Evolutionary conservation across 768 basidiomycete species (phyloP).

Genomic region (Pleurotus tuoliensis): DNA sequence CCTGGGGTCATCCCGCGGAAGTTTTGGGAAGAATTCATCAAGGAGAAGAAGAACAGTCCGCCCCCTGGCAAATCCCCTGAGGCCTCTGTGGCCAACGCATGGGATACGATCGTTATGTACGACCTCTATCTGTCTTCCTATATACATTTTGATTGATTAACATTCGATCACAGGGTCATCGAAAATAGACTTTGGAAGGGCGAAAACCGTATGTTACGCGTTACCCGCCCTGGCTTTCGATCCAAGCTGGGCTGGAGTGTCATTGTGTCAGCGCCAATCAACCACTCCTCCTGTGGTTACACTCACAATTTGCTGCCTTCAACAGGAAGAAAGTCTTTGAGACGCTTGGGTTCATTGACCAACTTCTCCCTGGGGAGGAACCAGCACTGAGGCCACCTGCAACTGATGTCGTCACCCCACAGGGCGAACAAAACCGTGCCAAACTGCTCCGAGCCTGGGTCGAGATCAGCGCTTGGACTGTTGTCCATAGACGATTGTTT

Average conservation of each 20-base stretch:
- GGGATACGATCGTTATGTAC: slow-evolving; percentile 69
- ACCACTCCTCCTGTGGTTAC: slow-evolving; percentile 1
- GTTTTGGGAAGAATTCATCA: slow-evolving; percentile 57
- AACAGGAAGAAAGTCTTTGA: slow-evolving; percentile 43
- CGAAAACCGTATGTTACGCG: slow-evolving; percentile 54
- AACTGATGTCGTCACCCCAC: slow-evolving; percentile 40
- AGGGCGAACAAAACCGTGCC: slow-evolving; percentile 49
- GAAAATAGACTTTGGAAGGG: slow-evolving; percentile 76
- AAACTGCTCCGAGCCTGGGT: slow-evolving; percentile 79
- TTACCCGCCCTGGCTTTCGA: slow-evolving; percentile 52
- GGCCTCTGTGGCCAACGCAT: slow-evolving; percentile 47
- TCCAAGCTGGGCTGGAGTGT: slow-evolving; percentile 64
- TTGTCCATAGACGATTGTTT: slow-evolving; percentile 49
- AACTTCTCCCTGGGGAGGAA: slow-evolving; percentile 27
- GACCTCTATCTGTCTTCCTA: slow-evolving; percentile 16
- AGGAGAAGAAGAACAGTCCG: slow-evolving; percentile 61
- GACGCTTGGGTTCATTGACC: slow-evolving; percentile 36
- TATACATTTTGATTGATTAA: slow-evolving; percentile 9
- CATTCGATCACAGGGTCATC: slow-evolving; percentile 40
- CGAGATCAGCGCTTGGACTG: slow-evolving; percentile 65
- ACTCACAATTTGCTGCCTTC: slow-evolving; percentile 4
- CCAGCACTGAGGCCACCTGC: slow-evolving; percentile 49
- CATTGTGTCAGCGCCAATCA: slow-evolving; percentile 44
- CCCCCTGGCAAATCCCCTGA: slow-evolving; percentile 49
- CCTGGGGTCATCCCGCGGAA: slow-evolving; percentile 69